Percentiles rank a stretch among this genome's conserved stretches.
phyloP scores from a whole-genome alignment of 1,284 basidiomycete species.

The Marasmius oreades region DNA sequence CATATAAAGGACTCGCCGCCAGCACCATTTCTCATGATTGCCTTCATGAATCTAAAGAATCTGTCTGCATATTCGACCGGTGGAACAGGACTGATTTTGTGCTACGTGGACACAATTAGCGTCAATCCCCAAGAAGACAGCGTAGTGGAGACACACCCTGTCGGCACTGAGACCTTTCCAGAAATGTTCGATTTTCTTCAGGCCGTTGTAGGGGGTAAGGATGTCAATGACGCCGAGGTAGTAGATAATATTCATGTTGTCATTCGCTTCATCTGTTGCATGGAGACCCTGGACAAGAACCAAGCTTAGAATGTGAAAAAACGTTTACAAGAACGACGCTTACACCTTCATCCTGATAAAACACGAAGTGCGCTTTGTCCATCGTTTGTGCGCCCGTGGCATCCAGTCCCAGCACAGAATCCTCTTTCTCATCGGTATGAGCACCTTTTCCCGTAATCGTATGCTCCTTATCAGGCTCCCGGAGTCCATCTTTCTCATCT shows the following conservation, averaged over 20 bases:
- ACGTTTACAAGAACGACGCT: neutral
- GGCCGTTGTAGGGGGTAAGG: constrained; percentile 79
- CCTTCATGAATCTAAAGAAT: constrained; percentile 85
- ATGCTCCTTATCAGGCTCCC: neutral
- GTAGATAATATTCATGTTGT: constrained; percentile 78
- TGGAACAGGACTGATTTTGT: constrained; percentile 91
- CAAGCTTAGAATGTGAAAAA: neutral
- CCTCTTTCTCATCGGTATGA: neutral
- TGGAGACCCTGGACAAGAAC: constrained; percentile 63
- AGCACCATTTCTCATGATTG: constrained; percentile 82
- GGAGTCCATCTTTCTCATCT: neutral
- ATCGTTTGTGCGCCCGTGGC: constrained; percentile 44
- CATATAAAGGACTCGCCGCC: constrained; percentile 54
- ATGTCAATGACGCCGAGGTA: constrained; percentile 96
- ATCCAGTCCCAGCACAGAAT: neutral
- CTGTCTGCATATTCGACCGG: constrained; percentile 82
- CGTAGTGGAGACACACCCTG: constrained; percentile 53
- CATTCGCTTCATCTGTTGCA: constrained; percentile 85
- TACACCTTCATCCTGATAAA: constrained; percentile 92
- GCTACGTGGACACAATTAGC: constrained; percentile 42
- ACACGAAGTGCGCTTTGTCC: constrained; percentile 84
- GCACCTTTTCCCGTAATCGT: neutral
- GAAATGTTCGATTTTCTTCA: constrained; percentile 85
- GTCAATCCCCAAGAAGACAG: constrained; percentile 10
- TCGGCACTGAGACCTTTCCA: constrained; percentile 92